phyloP scores from a whole-genome alignment of 2,329 filamentous ascomycete genomes.

The Phaeosphaeria sp. region DNA sequence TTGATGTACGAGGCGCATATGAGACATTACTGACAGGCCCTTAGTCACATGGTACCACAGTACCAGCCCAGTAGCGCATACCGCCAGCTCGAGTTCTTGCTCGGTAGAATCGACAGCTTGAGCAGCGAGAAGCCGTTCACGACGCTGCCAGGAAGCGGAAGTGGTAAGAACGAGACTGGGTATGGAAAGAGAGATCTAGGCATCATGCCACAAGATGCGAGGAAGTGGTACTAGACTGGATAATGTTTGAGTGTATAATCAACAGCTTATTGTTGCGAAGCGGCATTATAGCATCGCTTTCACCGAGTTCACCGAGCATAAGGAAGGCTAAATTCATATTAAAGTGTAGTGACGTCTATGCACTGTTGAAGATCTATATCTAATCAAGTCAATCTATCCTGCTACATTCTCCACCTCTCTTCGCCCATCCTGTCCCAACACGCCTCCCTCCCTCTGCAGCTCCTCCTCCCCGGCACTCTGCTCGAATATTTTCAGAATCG shows the following conservation, averaged over 20 bases:
- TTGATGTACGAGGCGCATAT: too few relatives aligned
- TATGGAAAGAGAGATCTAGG: slow-evolving; percentile 1
- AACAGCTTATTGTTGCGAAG: too few relatives aligned
- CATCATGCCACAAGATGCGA: slow-evolving; percentile 2
- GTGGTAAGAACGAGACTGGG: slow-evolving; percentile 1
- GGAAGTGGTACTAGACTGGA: slow-evolving; percentile 10
- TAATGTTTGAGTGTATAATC: neutral
- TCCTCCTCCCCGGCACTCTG: slow-evolving; percentile 26
- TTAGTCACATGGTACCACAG: slow-evolving; percentile 72
- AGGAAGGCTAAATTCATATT: too few relatives aligned
- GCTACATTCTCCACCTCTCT: slow-evolving; percentile 56
- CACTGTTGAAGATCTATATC: too few relatives aligned
- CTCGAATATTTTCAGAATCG: slow-evolving; percentile 62
- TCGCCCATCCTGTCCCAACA: slow-evolving; percentile 50
- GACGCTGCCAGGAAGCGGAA: slow-evolving; percentile 21
- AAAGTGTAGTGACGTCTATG: too few relatives aligned
- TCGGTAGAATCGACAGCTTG: slow-evolving; percentile 71
- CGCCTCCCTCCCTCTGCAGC: slow-evolving; percentile 49
- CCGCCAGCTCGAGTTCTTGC: slow-evolving; percentile 75
- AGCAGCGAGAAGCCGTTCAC: slow-evolving; percentile 42
- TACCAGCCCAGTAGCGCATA: slow-evolving; percentile 73
- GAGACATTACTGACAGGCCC: too few relatives aligned
- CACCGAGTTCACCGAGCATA: too few relatives aligned
- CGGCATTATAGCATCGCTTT: too few relatives aligned
- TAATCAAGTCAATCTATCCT: slow-evolving; percentile 28